These are phyloP conservation scores for Apiospora marii DNA, from an alignment of 2,329 filamentous ascomycete genomes.

Conservation along the genomic window DNA sequence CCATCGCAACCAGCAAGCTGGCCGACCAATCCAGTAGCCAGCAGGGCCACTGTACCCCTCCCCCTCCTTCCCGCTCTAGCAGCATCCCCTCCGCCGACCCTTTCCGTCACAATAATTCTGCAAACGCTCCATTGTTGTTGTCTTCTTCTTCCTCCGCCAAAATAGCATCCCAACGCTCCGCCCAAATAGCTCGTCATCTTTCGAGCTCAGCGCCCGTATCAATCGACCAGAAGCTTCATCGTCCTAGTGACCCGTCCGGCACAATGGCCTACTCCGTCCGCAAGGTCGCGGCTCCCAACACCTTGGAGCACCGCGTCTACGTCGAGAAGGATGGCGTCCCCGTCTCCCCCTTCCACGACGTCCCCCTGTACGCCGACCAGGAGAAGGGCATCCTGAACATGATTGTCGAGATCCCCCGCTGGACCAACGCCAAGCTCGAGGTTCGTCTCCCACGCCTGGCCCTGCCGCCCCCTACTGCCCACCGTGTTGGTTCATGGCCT, in stretches of 20 bases:
- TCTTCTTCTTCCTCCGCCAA: conserved; percentile 37
- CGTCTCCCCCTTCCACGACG: conserved; percentile 97
- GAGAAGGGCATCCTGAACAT: conserved; percentile 98
- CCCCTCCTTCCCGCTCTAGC: conserved; percentile 34
- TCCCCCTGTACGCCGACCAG: conserved; percentile 96
- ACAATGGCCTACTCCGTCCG: conserved; percentile 78
- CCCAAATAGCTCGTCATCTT: conserved; percentile 64
- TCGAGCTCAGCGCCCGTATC: conserved; percentile 47
- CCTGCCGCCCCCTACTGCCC: conserved; percentile 24
- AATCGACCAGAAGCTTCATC: conserved; percentile 31
- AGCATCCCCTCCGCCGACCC: conserved; percentile 32
- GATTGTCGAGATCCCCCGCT: conserved; percentile 98
- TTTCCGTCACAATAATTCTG: conserved; percentile 28
- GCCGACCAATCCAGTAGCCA: neutral
- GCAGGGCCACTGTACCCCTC: conserved; percentile 27
- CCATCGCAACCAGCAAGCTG: conserved; percentile 25
- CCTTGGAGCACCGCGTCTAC: conserved; percentile 96
- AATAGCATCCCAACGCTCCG: conserved; percentile 59
- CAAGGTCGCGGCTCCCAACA: conserved; percentile 90
- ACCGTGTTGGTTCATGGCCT: neutral
- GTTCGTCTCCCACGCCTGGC: conserved; percentile 59
- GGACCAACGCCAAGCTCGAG: conserved; percentile 99
- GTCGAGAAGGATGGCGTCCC: conserved; percentile 96
- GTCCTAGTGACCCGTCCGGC: conserved; percentile 32
- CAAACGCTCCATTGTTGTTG: conserved; percentile 27